A percentile compares a stretch with the other conserved stretches of the same genome.
These are phyloP conservation scores for Porcisia deanei DNA, from an alignment of 208 protist genomes.

Conservation along the genomic window DNA sequence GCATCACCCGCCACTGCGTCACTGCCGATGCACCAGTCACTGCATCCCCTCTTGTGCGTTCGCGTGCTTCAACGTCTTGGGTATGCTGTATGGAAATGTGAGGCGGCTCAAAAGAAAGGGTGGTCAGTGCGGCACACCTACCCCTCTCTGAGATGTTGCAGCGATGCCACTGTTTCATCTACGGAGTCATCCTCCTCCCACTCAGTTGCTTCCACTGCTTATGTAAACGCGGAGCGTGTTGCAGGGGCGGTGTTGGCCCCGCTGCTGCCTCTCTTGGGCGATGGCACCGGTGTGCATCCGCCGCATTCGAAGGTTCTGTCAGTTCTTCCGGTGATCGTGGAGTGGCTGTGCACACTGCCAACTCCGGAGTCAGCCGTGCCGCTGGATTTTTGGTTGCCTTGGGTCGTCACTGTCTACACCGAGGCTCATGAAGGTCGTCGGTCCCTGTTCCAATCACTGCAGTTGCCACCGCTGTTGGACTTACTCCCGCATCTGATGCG, in stretches of 20 bases:
- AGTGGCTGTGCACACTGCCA: conserved; percentile 62
- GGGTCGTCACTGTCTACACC: conserved; percentile 29
- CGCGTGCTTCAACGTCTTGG: conserved; percentile 52
- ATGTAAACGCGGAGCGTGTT: conserved; percentile 13
- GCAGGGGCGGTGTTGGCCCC: conserved; percentile 15
- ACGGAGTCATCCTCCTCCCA: conserved; percentile 5
- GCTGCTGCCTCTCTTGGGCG: conserved; percentile 23
- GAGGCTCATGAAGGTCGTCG: neutral
- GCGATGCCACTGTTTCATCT: conserved; percentile 7
- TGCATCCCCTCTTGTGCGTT: conserved; percentile 68
- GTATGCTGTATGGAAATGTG: conserved; percentile 36
- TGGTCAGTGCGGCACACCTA: conserved; percentile 33
- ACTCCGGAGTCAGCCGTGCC: conserved; percentile 23
- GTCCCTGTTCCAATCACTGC: neutral
- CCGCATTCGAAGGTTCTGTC: conserved; percentile 42
- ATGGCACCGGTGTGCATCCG: conserved; percentile 13
- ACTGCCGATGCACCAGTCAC: neutral
- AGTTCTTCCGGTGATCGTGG: conserved; percentile 48
- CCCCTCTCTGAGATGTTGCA: conserved; percentile 28
- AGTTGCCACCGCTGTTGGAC: conserved; percentile 22
- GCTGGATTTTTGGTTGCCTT: conserved; percentile 39
- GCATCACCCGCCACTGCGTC: neutral
- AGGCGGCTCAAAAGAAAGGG: conserved; percentile 15
- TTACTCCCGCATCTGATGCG: conserved; percentile 32
- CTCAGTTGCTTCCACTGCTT: conserved; percentile 11